Conservation (phyloP, 2,329 filamentous ascomycete genomes). For the Penicillium polonicum region DNA sequence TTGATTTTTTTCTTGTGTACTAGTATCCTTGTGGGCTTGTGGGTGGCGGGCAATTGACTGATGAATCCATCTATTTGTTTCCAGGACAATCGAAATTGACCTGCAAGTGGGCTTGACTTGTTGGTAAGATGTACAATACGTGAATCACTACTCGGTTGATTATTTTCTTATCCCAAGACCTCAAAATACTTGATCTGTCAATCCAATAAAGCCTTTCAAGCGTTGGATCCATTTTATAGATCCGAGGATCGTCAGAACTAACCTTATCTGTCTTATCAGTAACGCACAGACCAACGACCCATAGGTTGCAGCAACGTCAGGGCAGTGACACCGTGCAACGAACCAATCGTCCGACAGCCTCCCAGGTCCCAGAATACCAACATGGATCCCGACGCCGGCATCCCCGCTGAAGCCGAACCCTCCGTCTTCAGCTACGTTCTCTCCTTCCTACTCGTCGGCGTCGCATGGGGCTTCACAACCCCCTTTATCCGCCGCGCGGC, state of each 20-base stretch:
- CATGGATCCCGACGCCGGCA: slow-evolving; percentile 36
- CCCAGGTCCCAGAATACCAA: not conserved
- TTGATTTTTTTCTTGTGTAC: not conserved
- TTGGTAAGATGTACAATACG: not conserved
- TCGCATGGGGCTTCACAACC: slow-evolving; percentile 91
- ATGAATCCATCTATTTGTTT: too few relatives aligned
- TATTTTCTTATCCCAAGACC: not conserved
- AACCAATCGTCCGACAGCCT: not conserved
- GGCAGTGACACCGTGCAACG: not conserved
- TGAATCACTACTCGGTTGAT: not conserved
- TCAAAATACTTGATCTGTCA: not conserved
- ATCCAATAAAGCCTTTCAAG: not conserved
- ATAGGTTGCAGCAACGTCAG: not conserved
- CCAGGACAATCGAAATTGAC: not conserved
- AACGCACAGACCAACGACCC: slow-evolving; percentile 1
- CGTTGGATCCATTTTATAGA: not conserved
- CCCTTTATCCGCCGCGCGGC: slow-evolving; percentile 89
- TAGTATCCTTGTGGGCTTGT: not conserved
- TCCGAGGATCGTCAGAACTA: not conserved
- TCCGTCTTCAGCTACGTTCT: slow-evolving; percentile 74
- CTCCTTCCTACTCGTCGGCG: slow-evolving; percentile 84
- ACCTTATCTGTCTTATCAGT: slow-evolving; percentile 2
- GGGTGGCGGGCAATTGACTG: not conserved
- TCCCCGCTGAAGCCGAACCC: slow-evolving; percentile 27
- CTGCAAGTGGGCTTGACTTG: too few relatives aligned